Base-by-base conservation (phyloP, 2,329 filamentous ascomycete genomes). In the Coniochaeta sp. region DNA sequence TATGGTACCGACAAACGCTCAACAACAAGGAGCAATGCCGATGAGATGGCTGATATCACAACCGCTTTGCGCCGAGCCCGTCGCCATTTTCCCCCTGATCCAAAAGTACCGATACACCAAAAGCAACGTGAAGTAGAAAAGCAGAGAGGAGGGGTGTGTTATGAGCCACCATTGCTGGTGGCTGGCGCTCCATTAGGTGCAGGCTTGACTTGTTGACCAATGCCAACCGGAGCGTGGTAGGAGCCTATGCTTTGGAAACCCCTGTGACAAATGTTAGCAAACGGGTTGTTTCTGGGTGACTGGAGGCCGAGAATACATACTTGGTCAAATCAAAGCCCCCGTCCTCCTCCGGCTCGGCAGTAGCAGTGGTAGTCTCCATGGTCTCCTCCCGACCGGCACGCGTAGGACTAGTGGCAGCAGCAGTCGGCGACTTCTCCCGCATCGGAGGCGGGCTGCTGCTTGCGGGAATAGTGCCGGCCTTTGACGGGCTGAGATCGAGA, bases 241-340 rank as follows among this genome's bases (percentile, higher is more conserved):
- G 80, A 76, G 27, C 80, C 78, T 49, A 85, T 85, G 56, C 78
- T 84, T 63, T 85, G 82, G 58, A 85, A 85, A 0, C 82, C 82
- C 68, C 79, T 82, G 52, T 33, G n/a, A n/a, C n/a, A 42, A 20
- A 55, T 42, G 60, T 72, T 62, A 70, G 63, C 46, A 51, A 53
- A 18, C 24, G 26, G 18, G 4, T 6, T 27, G 22, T 12, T 27
- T 27, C n/a, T n/a, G n/a, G n/a, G n/a, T n/a, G n/a, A n/a, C n/a
- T n/a, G 9, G 26, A 40, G 3, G 24, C 49, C 46, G 30, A 26
- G 8, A 28, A 26, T 47, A 60, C 73, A 56, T 70, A 82, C 79
- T 79, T 82, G 35, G 79, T 79, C 53, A 83, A 62, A 58, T 83
- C 80, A 57, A 82, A 82, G 7, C 75, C 78, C 51, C 74, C 67